Base-by-base conservation (phyloP, 768 basidiomycete species). In the Scleroderma bovista region DNA sequence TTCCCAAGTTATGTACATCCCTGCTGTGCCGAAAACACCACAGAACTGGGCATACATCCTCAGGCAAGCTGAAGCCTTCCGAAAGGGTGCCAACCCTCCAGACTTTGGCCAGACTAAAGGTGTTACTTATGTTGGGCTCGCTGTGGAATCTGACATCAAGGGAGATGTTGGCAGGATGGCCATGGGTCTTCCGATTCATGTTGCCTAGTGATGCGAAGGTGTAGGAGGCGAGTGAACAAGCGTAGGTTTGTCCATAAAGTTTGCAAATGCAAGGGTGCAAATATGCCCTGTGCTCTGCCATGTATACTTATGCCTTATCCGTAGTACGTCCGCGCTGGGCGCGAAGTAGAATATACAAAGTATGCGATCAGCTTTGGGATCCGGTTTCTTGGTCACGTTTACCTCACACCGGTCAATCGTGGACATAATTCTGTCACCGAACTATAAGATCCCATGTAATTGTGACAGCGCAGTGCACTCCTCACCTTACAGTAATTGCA, bases 321-420 rank as follows among this genome's bases (percentile, higher is more conserved):
- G n/a, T n/a, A n/a, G n/a, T n/a, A n/a, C n/a, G n/a, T n/a, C n/a
- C n/a, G n/a, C 86, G 4, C 26, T 29, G 26, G 26, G 26, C 26
- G 26, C 26, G 26, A 29, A 5, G 26, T 9, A 29, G 26, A 29
- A 9, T 51, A 63, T 36, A 59, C 52, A 70, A 16, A 88, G 58
- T 9, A 89, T 83, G 39, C 88, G 84, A 57, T 90, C 87, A 32
- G 87, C 88, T 59, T 84, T 86, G 15, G 86, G 86, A 58, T 89
- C 79, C 15, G 76, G 73, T 64, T 90, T 89, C 69, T 73, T 80
- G 53, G 79, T 72, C 40, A 90, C 72, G 42, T 72, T 74, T 52
- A 90, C 75, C 56, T 78, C 81, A 67, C 88, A 90, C n/a, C n/a
- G n/a, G 64, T 91, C 88, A 50, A 90, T 88, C 85, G 89, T 87